These are phyloP conservation scores for Aureobasidium sp. DNA, from an alignment of 2,329 filamentous ascomycete genomes.

Conservation along the genomic window DNA sequence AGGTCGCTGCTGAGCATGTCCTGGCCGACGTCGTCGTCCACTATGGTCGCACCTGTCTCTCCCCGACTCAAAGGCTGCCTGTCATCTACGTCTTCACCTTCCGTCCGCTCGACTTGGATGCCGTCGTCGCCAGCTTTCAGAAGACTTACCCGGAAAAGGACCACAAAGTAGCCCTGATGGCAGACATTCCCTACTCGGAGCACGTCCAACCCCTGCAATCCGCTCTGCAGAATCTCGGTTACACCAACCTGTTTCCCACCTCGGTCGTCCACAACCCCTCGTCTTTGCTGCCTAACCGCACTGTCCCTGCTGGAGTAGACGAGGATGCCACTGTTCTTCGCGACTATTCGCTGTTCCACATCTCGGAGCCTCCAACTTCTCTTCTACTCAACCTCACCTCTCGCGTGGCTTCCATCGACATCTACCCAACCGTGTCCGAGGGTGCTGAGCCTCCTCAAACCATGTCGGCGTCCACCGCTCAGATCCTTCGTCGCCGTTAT, in stretches of 20 bases:
- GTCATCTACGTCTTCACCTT: conserved; percentile 87
- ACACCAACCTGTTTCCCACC: conserved; percentile 59
- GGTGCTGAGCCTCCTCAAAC: conserved; percentile 20
- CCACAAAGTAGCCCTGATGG: conserved; percentile 67
- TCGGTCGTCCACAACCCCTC: conserved; percentile 68
- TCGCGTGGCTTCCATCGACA: conserved; percentile 67
- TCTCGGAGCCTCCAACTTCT: conserved; percentile 69
- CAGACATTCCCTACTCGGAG: conserved; percentile 77
- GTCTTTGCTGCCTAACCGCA: conserved; percentile 76
- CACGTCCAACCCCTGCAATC: conserved; percentile 55
- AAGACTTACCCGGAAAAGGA: conserved; percentile 56
- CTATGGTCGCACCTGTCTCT: conserved; percentile 86
- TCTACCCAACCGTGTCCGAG: conserved; percentile 53
- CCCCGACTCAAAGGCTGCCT: conserved; percentile 75
- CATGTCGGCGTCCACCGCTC: conserved; percentile 43
- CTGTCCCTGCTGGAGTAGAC: conserved; percentile 45
- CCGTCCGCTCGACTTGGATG: conserved; percentile 55
- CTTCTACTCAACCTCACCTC: conserved; percentile 82
- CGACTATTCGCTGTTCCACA: conserved; percentile 72
- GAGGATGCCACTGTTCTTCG: conserved; percentile 43
- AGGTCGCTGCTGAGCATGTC: conserved; percentile 90
- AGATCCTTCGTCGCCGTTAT: conserved; percentile 71
- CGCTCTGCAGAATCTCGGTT: conserved; percentile 54
- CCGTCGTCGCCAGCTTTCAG: conserved; percentile 53
- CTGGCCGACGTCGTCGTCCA: conserved; percentile 87